Evolutionary conservation across 331 rosid species (phyloP).

Genomic region (Prunus yedoensis): DNA sequence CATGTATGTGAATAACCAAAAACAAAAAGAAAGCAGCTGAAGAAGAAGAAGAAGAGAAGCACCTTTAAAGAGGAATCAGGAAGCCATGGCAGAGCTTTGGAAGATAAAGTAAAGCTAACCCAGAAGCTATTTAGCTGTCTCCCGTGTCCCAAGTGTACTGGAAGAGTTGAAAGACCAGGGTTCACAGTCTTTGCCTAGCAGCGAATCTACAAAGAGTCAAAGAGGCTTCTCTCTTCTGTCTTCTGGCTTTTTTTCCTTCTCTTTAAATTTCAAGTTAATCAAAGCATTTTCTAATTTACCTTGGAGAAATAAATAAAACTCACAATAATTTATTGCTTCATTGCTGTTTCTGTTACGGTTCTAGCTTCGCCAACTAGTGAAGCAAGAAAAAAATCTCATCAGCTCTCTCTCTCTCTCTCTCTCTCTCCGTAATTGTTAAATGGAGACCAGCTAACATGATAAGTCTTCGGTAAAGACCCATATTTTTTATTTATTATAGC

Average conservation of each 20-base stretch:
- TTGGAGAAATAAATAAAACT: background rate
- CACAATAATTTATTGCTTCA: background rate
- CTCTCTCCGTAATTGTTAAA: too few species aligned
- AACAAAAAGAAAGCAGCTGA: background rate
- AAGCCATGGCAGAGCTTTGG: background rate
- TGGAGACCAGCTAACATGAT: too few species aligned
- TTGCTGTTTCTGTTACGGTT: too few species aligned
- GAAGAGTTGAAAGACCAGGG: too few species aligned
- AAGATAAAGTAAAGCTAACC: background rate
- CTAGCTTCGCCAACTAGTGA: too few species aligned
- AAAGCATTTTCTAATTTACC: too few species aligned
- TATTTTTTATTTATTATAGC: too few species aligned
- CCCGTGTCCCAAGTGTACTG: background rate
- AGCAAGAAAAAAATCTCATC: too few species aligned
- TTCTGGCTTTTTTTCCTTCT: background rate
- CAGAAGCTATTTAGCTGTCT: background rate
- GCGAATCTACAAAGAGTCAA: background rate
- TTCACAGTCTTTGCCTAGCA: background rate
- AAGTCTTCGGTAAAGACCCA: too few species aligned
- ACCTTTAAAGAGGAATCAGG: constrained; percentile 13
- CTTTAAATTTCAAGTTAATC: background rate
- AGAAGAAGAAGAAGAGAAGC: background rate
- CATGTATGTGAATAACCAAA: background rate
- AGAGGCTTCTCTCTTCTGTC: background rate
- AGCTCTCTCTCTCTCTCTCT: too few species aligned